Conservation (phyloP, 345 rosid genomes). For the rapeseed (Brassica napus) region Da-Ae NC_063434.1:13561001-13561500, state of each 20-base stretch:
- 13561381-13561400: background rate
- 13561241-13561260: background rate
- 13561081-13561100: background rate
- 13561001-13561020: background rate
- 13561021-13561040: too few species aligned
- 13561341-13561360: background rate
- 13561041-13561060: background rate
- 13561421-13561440: too few species aligned
- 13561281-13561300: too few species aligned
- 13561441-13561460: too few species aligned
- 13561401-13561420: too few species aligned
- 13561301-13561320: background rate
- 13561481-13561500: too few species aligned
- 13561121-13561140: background rate
- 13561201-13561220: background rate
- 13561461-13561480: too few species aligned
- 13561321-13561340: too few species aligned
- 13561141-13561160: background rate
- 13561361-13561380: background rate
- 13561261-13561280: background rate
- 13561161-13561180: background rate
- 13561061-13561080: background rate
- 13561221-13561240: background rate
- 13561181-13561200: background rate
- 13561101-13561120: background rate